A percentile compares a stretch with the other conserved stretches of the same genome.
Evolutionary conservation across 495 filamentous ascomycete species (phyloP).

Genomic region (Penicillium lividum): DNA sequence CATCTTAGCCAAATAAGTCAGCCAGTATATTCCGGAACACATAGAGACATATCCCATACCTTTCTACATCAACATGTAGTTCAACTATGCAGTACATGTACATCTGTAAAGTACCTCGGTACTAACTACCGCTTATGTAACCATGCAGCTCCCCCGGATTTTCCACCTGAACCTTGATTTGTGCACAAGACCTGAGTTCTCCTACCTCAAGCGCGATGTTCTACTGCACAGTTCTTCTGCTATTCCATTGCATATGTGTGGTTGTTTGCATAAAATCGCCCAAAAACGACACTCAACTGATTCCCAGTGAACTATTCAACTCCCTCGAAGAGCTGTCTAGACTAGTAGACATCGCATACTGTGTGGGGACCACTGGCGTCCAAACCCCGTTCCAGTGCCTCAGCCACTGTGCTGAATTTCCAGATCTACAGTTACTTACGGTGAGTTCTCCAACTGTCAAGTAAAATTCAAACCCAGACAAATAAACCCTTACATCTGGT

Average conservation of each 20-base stretch:
- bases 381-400: conserved; percentile 79
- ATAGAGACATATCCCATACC: neutral
- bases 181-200: neutral
- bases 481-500: conserved; percentile 1
- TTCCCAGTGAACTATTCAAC: conserved; percentile 69
- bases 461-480: neutral
- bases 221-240: conserved; percentile 1
- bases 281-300: conserved; percentile 20
- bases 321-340: conserved; percentile 84
- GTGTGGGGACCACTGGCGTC: conserved; percentile 84
- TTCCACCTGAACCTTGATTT: conserved; percentile 3
- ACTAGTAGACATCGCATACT: conserved; percentile 93
- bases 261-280: neutral
- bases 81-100: no score
- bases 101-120: neutral
- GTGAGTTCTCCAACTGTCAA: conserved; percentile 34
- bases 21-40: neutral
- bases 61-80: neutral
- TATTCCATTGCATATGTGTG: neutral
- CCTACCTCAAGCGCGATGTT: conserved; percentile 11
- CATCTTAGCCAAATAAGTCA: neutral
- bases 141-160: conserved; percentile 19
- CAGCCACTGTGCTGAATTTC: conserved; percentile 80
- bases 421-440: conserved; percentile 71
- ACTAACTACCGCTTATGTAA: neutral